Evolutionary conservation across 331 rosid genomes (phyloP).

Genomic region (Spiraea crenata): DNA sequence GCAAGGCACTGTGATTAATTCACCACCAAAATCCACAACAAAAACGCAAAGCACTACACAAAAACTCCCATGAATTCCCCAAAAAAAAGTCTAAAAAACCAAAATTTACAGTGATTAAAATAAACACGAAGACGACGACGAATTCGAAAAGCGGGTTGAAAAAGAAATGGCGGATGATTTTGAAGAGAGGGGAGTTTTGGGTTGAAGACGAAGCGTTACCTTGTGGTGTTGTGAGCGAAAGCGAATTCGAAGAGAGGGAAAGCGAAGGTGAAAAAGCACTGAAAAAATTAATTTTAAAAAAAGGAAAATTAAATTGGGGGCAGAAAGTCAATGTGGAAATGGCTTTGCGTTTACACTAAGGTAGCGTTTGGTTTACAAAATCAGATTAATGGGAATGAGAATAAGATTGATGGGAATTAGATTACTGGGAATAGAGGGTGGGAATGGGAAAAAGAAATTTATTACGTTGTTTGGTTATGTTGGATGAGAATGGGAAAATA

Average conservation of each 20-base stretch:
- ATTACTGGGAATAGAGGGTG: no score
- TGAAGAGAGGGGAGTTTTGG: background rate
- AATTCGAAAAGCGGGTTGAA: constrained; percentile 1
- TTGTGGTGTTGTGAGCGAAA: background rate
- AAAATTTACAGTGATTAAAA: background rate
- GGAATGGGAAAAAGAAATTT: no score
- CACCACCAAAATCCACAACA: constrained; percentile 8
- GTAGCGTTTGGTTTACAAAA: no score
- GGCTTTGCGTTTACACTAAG: background rate
- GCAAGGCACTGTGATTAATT: background rate
- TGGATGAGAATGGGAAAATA: no score
- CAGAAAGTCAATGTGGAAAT: background rate
- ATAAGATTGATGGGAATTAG: no score
- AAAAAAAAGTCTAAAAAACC: background rate
- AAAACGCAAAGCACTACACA: background rate
- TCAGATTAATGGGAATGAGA: no score
- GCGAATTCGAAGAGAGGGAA: background rate
- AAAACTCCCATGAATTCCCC: background rate
- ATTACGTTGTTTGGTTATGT: no score
- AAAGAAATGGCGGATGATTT: background rate
- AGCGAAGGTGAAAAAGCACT: constrained; percentile 25
- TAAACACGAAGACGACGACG: background rate
- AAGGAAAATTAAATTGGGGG: background rate
- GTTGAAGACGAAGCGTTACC: background rate
- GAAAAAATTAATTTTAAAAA: background rate